Percentiles rank a stretch among this genome's conserved stretches.
These are phyloP conservation scores for Saccharum hybrid DNA, from an alignment of 202 grass and related monocot species.

Conservation along the genomic window DNA sequence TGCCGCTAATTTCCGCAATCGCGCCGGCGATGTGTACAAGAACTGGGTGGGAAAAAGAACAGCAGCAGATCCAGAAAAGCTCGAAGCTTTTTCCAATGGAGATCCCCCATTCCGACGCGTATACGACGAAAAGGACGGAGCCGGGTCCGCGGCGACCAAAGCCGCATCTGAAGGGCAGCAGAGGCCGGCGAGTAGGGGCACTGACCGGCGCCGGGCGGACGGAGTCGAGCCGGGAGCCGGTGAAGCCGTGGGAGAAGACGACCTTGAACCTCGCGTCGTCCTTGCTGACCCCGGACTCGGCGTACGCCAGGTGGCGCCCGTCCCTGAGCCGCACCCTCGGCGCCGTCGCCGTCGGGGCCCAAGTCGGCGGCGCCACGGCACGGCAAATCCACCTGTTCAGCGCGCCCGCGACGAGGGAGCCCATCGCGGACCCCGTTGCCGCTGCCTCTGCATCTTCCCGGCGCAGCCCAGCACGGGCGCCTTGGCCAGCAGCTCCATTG, in stretches of 20 bases:
- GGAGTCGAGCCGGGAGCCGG: slow-evolving; percentile 63
- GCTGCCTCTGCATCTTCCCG: slow-evolving; percentile 4
- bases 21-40: too few relatives aligned
- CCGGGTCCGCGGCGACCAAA: too few relatives aligned
- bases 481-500: slow-evolving; percentile 52
- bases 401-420: slow-evolving; percentile 27
- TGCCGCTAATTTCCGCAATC: too few relatives aligned
- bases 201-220: slow-evolving; percentile 58
- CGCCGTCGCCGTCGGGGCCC: slow-evolving; percentile 60
- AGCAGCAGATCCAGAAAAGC: too few relatives aligned
- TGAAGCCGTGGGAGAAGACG: slow-evolving; percentile 86
- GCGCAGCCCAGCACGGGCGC: slow-evolving; percentile 49
- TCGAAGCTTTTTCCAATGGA: too few relatives aligned
- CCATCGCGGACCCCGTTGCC: slow-evolving; percentile 13
- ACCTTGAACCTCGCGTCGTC: slow-evolving; percentile 68
- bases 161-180: too few relatives aligned
- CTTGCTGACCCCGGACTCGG: slow-evolving; percentile 67
- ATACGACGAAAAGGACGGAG: too few relatives aligned
- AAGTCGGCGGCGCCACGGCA: slow-evolving; percentile 18
- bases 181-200: too few relatives aligned
- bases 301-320: slow-evolving; percentile 76
- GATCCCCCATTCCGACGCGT: too few relatives aligned
- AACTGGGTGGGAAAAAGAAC: background rate
- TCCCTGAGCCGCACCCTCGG: slow-evolving; percentile 66
- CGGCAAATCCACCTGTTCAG: slow-evolving; percentile 53